A percentile compares a stretch with the other conserved stretches of the same genome.
Conservation (phyloP, 148 eudicot species). For the Gaultheria prostrata region DNA sequence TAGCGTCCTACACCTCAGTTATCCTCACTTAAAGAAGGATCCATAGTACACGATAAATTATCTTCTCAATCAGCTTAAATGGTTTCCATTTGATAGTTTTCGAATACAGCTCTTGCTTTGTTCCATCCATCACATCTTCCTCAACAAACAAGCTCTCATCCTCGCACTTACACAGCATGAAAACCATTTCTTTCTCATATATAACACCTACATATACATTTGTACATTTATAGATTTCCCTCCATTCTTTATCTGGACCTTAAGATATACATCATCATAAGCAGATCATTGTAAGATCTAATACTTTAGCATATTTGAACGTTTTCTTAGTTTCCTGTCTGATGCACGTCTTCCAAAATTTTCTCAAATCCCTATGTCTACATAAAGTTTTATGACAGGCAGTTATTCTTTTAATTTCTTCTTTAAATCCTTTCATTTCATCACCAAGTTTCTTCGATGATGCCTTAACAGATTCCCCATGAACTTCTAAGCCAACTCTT, state of each 20-base stretch:
- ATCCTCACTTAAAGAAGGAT: neutral
- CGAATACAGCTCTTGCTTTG: neutral
- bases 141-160: neutral
- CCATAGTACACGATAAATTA: neutral
- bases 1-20: neutral
- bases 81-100: neutral
- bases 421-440: neutral
- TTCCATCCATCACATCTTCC: neutral
- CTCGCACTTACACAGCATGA: neutral
- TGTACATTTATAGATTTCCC: neutral
- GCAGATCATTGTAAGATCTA: neutral
- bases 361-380: neutral
- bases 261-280: neutral
- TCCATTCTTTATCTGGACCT: neutral
- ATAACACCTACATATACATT: neutral
- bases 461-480: neutral
- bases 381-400: neutral
- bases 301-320: neutral
- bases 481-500: neutral
- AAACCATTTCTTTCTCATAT: neutral
- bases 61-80: neutral
- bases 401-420: neutral
- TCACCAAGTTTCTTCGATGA: constrained; percentile 4
- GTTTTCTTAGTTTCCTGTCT: neutral
- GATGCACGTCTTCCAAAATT: neutral